Percentiles rank a stretch among this genome's conserved stretches.
These are phyloP conservation scores for Jatropha curcas DNA, from an alignment of 345 rosid genomes.

Conservation along the genomic window DNA sequence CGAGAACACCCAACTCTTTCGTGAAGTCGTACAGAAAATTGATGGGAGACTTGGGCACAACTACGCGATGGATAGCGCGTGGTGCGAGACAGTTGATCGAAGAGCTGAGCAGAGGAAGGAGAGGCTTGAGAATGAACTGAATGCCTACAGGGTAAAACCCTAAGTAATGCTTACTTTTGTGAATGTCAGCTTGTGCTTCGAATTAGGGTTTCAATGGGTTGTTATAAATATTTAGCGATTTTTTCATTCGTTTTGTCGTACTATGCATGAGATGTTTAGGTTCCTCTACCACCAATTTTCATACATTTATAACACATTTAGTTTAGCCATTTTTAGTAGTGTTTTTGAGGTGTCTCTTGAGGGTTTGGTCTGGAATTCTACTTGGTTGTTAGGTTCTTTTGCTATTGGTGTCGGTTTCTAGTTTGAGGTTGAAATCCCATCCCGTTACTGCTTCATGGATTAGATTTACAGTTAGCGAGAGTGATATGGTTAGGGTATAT, in stretches of 20 bases:
- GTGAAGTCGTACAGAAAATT: constrained; percentile 75
- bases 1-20: constrained; percentile 83
- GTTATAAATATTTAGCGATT: neutral
- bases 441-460: neutral
- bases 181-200: neutral
- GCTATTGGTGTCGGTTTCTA: neutral
- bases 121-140: constrained; percentile 88
- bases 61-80: constrained; percentile 58
- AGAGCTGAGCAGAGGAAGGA: constrained; percentile 82
- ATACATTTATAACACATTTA: neutral
- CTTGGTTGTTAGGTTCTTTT: neutral
- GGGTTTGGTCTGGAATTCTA: neutral
- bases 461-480: neutral
- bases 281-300: neutral
- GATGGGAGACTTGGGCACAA: constrained; percentile 65
- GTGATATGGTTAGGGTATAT: too few species aligned
- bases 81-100: constrained; percentile 80
- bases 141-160: constrained; percentile 75
- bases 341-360: neutral
- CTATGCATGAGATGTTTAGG: neutral
- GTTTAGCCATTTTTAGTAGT: neutral
- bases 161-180: neutral
- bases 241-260: neutral
- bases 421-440: neutral
- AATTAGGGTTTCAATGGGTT: neutral